Conservation (phyloP, 169 alveolate species). For the Plasmodium chabaudi region DNA sequence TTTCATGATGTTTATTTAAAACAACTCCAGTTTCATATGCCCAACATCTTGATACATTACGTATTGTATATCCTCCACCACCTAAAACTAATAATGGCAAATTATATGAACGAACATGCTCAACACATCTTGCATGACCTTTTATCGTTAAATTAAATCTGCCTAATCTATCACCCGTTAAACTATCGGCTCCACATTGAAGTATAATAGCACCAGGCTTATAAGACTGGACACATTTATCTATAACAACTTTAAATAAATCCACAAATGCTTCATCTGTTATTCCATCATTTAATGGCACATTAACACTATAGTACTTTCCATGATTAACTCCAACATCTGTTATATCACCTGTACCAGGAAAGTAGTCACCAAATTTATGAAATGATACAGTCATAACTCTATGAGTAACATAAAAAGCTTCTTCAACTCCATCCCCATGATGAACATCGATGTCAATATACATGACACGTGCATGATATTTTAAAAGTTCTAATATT, state of each 20-base stretch:
- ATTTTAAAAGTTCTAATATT: conserved; percentile 96
- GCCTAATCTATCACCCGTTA: conserved; percentile 97
- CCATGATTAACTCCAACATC: conserved; percentile 97
- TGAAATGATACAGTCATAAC: conserved; percentile 99
- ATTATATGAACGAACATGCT: conserved; percentile 92
- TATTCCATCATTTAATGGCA: conserved; percentile 98
- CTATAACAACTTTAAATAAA: conserved; percentile 94
- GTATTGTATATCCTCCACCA: conserved; percentile 99
- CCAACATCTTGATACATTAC: conserved; percentile 99
- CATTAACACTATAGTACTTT: conserved; percentile 96
- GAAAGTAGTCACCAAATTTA: conserved; percentile 99
- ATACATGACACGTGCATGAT: conserved; percentile 98
- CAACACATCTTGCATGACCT: conserved; percentile 99
- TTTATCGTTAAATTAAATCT: conserved; percentile 96
- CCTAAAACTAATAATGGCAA: conserved; percentile 95
- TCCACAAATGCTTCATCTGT: conserved; percentile 95
- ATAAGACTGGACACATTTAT: conserved; percentile 95
- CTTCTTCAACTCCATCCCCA: conserved; percentile 99
- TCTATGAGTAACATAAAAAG: conserved; percentile 97
- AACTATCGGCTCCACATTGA: conserved; percentile 99
- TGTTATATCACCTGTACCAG: conserved; percentile 98
- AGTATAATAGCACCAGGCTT: conserved; percentile 98
- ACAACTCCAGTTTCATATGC: conserved; percentile 98
- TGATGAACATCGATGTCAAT: conserved; percentile 99
- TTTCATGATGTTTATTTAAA: conserved; percentile 90